Base-by-base conservation (phyloP, 345 rosid genomes). In the Erucastrum elatum region DNA sequence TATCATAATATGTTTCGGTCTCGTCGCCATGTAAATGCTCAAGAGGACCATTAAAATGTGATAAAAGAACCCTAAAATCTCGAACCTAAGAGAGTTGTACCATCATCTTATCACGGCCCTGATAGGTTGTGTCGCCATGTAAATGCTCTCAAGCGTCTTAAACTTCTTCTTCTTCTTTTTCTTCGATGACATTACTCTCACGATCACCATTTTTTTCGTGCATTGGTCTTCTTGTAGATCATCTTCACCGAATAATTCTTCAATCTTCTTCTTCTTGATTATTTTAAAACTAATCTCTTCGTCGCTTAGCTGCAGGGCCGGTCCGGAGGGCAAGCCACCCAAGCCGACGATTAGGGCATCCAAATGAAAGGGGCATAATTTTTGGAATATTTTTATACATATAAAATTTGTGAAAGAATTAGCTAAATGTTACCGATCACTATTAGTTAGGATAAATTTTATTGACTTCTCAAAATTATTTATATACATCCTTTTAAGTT, bases 121-220 rank as follows among this genome's bases (percentile, higher is more conserved):
- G 26, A 69, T 30, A 21, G 83, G 79, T 64, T 75, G 75, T 2
- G 79, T 80, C 30, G 75, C 39, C 75, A 63, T 74, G 83, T 80
- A 80, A 70, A 80, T 75, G 26, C 83, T 80, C 75, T 75, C 79
- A 8, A 80, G 64, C 62, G 79, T 55, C 61, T 66, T 69, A 33
- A 60, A 64, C 62, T 70, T 74, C 51, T 25, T 78, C 67, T 67
- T 51, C 82, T 78, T 71, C 81, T 35, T 74, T 75, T 35, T 79
- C 75, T 51, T 68, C 62, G 66, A 27, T 37, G 82, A 35, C 65
- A 26, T 74, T 49, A 74, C 78, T 74, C 68, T 74, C 75, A 68
- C 41, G 4, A 60, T 61, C 70, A 66, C 55, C 2, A 10, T 44
- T 21, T 67, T 70, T 35, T 68, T 51, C 29, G 6, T 68, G 82